Evolutionary conservation across 176 grass and related monocot species (phyloP).

Genomic region (Phyllostachys edulis): DNA sequence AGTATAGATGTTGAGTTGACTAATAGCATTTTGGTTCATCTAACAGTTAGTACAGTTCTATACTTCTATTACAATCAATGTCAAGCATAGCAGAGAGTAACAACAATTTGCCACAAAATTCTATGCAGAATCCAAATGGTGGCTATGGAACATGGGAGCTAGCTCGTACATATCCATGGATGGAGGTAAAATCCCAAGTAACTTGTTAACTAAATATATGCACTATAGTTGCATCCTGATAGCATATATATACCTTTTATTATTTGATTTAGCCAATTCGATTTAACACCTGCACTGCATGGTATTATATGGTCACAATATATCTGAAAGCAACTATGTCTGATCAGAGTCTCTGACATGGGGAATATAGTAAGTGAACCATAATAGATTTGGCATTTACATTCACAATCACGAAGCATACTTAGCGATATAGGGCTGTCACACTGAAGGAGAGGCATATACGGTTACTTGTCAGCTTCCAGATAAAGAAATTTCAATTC

Average conservation of each 20-base stretch:
- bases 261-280: neutral
- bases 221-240: no score
- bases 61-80: neutral
- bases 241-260: neutral
- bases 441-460: neutral
- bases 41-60: neutral
- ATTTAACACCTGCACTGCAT: slow-evolving; percentile 1
- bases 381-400: neutral
- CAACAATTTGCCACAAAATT: slow-evolving; percentile 16
- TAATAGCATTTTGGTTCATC: slow-evolving; percentile 1
- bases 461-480: neutral
- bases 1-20: neutral
- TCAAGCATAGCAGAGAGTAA: neutral
- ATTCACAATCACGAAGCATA: neutral
- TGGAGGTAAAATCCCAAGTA: slow-evolving; percentile 47
- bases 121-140: slow-evolving; percentile 62
- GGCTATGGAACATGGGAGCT: slow-evolving; percentile 73
- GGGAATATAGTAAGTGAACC: neutral
- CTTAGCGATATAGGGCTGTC: neutral
- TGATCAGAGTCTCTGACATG: neutral
- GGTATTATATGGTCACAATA: neutral
- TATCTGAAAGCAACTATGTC: neutral
- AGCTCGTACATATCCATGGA: slow-evolving; percentile 65
- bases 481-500: slow-evolving; percentile 3
- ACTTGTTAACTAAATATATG: neutral